A percentile compares a stretch with the other conserved stretches of the same genome.
phyloP scores from a whole-genome alignment of 352 stramenopile genomes.

The Phytopythium delawarense region DNA sequence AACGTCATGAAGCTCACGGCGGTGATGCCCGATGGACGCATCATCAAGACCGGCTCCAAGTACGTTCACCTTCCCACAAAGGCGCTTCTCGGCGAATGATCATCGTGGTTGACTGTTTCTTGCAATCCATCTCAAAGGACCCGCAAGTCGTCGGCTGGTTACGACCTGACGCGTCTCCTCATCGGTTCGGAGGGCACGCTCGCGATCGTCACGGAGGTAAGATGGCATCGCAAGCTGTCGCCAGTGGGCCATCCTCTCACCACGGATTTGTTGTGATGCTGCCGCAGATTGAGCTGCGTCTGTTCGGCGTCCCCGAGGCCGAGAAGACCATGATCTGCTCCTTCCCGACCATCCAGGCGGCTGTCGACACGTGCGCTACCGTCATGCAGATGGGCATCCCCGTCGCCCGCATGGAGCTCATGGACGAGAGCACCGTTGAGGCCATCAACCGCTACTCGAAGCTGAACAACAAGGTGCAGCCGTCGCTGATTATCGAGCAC shows the following conservation, averaged over 20 bases:
- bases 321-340: slow-evolving; percentile 91
- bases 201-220: slow-evolving; percentile 92
- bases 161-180: slow-evolving; percentile 94
- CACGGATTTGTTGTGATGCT: background rate
- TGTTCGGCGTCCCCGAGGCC: slow-evolving; percentile 91
- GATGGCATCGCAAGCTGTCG: background rate
- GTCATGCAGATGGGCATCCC: slow-evolving; percentile 89
- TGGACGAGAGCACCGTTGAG: slow-evolving; percentile 76
- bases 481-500: slow-evolving; percentile 95
- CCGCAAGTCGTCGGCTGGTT: slow-evolving; percentile 94
- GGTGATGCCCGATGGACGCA: slow-evolving; percentile 87
- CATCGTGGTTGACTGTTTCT: background rate
- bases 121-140: slow-evolving; percentile 39
- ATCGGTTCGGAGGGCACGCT: slow-evolving; percentile 95
- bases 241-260: background rate
- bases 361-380: slow-evolving; percentile 75
- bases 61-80: slow-evolving; percentile 10
- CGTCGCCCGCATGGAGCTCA: slow-evolving; percentile 85
- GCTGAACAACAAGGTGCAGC: slow-evolving; percentile 66
- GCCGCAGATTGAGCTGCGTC: slow-evolving; percentile 80
- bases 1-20: slow-evolving; percentile 92
- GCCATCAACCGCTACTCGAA: slow-evolving; percentile 88
- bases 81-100: background rate
- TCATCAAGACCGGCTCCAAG: slow-evolving; percentile 87
- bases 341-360: slow-evolving; percentile 89